Evolutionary conservation across 1,284 basidiomycete species (phyloP), one percentile per base, ranked within the genome.

Genomic region (Cerrena zonata): DNA sequence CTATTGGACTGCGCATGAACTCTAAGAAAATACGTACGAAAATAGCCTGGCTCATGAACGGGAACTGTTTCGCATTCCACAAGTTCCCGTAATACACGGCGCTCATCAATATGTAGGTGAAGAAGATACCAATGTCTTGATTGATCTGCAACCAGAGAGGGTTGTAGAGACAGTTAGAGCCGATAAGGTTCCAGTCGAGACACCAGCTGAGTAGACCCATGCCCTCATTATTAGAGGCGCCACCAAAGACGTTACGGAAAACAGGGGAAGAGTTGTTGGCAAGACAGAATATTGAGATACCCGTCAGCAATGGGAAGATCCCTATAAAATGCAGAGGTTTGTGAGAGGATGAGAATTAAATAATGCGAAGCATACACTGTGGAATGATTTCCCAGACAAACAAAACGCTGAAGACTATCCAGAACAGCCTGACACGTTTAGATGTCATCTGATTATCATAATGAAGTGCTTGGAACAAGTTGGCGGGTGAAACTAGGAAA

Each of bases 141-240:
- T 66, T 66, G 57, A 66, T 56, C 53, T 66, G 65, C 23, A 65
- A 57, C 64, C 64, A 65, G 47, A 66, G 45, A 18, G 65, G 65
- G 49, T 53, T 58, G 58, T 61, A 66, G 24, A 66, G 53, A 46
- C 61, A 66, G 39, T 48, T 40, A 39, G 61, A 62, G 38, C 61
- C 60, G 49, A 66, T 66, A 13, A 63, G 51, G 55, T 65, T 66
- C 79, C 82, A 84, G 60, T 84, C 80, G 41, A 84, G 72, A 56
- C 72, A 78, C 53, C 81, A 60, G 4, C 75, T 70, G 22, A 78
- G 59, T 26, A 79, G 53, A 5, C 75, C 77, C 22, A 79, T 69
- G 15, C 77, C 78, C 60, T 83, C 76, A 53, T 84, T 82, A 54
- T 79, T 80, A 55, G 78, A 77, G 2, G 71, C 77, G 22, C 81